These are phyloP conservation scores for Tylopilus intermedius DNA, from an alignment of 768 basidiomycete species.

Conservation along the genomic window DNA sequence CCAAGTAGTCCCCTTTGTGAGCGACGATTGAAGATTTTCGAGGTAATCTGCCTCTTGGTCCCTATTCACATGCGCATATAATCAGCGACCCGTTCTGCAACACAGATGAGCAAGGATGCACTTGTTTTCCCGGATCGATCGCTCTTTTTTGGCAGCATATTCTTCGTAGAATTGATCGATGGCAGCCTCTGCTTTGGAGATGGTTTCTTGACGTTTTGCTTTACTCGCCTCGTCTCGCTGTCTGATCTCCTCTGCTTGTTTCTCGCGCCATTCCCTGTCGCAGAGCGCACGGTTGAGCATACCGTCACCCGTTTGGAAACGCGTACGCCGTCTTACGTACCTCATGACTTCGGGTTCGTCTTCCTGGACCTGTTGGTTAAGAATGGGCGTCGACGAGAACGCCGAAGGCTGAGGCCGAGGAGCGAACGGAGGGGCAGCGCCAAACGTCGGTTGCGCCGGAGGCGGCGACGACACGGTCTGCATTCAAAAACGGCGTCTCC, in stretches of 20 bases:
- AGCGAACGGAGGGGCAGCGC: constrained; percentile 56
- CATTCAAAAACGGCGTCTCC: neutral
- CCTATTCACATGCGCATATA: constrained; percentile 38
- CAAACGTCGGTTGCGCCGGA: constrained; percentile 38
- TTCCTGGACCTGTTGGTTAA: constrained; percentile 62
- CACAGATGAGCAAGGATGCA: constrained; percentile 26
- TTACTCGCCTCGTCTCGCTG: constrained; percentile 78
- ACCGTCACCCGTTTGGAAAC: neutral
- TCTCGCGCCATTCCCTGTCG: constrained; percentile 81
- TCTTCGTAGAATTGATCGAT: constrained; percentile 91
- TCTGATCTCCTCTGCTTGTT: constrained; percentile 78
- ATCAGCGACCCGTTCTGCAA: constrained; percentile 1
- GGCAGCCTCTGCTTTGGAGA: constrained; percentile 75
- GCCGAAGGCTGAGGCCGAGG: constrained; percentile 72
- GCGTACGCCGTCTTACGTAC: constrained; percentile 35
- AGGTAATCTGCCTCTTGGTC: constrained; percentile 83
- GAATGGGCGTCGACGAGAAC: constrained; percentile 67
- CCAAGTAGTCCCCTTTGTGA: constrained; percentile 93
- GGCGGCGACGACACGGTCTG: constrained; percentile 34
- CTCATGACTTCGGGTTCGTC: constrained; percentile 86
- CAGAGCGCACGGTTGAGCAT: neutral
- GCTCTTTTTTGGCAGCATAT: constrained; percentile 84
- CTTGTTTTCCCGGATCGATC: constrained; percentile 94
- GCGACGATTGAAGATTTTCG: constrained; percentile 61
- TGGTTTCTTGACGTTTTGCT: constrained; percentile 73